These are phyloP conservation scores for Kwoniella dendrophila DNA, from an alignment of 768 basidiomycete genomes.

Conservation along the genomic window DNA sequence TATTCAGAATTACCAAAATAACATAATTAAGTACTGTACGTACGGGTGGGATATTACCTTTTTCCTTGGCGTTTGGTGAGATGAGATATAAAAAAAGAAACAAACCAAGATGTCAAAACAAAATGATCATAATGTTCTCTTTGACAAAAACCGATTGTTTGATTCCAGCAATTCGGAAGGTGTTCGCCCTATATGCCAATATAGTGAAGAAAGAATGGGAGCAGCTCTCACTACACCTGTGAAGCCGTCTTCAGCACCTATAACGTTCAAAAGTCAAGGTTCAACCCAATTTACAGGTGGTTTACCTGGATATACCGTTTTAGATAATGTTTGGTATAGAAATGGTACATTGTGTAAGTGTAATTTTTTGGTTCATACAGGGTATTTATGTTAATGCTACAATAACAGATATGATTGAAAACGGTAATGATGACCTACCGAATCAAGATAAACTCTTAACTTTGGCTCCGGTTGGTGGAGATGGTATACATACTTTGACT, in stretches of 20 bases:
- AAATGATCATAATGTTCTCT: too few species aligned
- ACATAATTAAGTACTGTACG: too few species aligned
- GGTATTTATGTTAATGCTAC: too few species aligned
- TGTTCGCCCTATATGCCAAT: too few species aligned
- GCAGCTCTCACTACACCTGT: background rate
- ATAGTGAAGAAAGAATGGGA: conserved; percentile 2
- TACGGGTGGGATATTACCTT: too few species aligned
- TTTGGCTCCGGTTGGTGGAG: background rate
- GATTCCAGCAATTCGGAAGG: too few species aligned
- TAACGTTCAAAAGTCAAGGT: background rate
- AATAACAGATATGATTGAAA: background rate
- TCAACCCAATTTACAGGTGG: conserved; percentile 10
- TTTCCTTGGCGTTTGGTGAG: too few species aligned
- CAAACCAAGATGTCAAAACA: too few species aligned
- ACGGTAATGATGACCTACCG: background rate
- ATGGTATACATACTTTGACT: too few species aligned
- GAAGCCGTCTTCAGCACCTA: background rate
- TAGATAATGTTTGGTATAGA: conserved; percentile 17
- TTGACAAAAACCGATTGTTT: too few species aligned
- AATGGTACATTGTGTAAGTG: conserved; percentile 8
- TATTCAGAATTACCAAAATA: too few species aligned
- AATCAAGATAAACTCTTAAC: background rate
- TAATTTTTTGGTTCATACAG: background rate
- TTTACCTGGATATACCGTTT: conserved; percentile 14
- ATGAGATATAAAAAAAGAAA: too few species aligned